A percentile compares a stretch with the other conserved stretches of the same genome.
Conservation (phyloP, 306 rosid species). For the Sicyos edulis region DNA sequence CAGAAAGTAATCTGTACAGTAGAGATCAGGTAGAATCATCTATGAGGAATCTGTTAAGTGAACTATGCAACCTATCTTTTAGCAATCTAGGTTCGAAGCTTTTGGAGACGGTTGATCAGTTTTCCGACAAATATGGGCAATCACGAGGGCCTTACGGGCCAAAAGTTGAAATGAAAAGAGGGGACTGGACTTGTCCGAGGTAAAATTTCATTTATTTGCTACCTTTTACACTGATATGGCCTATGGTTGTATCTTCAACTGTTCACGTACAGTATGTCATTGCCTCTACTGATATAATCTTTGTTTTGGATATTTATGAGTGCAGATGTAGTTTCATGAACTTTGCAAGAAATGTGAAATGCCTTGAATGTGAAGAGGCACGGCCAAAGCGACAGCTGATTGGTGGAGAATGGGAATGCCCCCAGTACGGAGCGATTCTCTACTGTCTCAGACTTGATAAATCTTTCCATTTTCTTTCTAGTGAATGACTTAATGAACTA, state of each 20-base stretch:
- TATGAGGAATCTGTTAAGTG: conserved; percentile 54
- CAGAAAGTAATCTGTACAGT: conserved; percentile 40
- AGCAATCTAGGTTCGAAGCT: conserved; percentile 39
- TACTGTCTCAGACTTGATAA: conserved; percentile 9
- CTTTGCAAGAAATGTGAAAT: conserved; percentile 77
- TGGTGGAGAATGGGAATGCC: conserved; percentile 99
- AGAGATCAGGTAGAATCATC: conserved; percentile 62
- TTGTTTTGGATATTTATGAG: conserved; percentile 21
- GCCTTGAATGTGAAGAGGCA: conserved; percentile 87
- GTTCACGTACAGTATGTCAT: neutral
- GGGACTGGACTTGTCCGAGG: conserved; percentile 94
- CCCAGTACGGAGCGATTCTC: conserved; percentile 61
- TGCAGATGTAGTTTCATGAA: conserved; percentile 96
- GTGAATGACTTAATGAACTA: conserved; percentile 16
- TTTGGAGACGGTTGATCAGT: conserved; percentile 35
- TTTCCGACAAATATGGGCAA: conserved; percentile 39
- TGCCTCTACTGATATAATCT: neutral
- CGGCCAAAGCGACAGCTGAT: conserved; percentile 76
- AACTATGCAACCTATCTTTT: conserved; percentile 57
- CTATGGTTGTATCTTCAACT: conserved; percentile 9
- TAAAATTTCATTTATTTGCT: conserved; percentile 24
- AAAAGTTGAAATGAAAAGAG: conserved; percentile 85
- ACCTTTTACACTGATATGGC: conserved; percentile 5
- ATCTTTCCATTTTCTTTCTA: neutral
- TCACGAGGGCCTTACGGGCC: conserved; percentile 30